phyloP scores from a whole-genome alignment of 1,139 yeast genomes.

The Hansenula lynferdii region DNA sequence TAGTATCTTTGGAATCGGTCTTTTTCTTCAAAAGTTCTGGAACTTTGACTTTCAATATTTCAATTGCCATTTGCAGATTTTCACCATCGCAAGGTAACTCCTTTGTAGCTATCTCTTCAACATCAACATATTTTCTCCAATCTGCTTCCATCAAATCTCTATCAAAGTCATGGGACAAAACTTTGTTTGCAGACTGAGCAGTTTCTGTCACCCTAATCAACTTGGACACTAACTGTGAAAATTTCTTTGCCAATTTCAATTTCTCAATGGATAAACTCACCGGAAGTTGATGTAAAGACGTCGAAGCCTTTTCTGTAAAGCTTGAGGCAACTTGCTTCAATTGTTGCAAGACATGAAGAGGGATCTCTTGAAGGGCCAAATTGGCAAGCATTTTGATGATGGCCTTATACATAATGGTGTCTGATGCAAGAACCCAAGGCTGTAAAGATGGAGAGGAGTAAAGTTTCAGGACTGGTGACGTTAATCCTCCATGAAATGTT shows the following conservation, averaged over 20 bases:
- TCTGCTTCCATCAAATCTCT: constrained; percentile 51
- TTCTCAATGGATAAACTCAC: constrained; percentile 46
- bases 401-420: constrained; percentile 54
- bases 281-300: constrained; percentile 43
- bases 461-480: constrained; percentile 61
- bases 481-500: constrained; percentile 54
- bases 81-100: constrained; percentile 50
- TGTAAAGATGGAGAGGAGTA: constrained; percentile 45
- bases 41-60: constrained; percentile 40
- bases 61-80: constrained; percentile 30
- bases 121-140: constrained; percentile 51
- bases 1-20: constrained; percentile 15
- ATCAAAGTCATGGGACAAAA: constrained; percentile 42
- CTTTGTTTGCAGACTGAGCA: constrained; percentile 49
- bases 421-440: constrained; percentile 67
- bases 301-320: constrained; percentile 37
- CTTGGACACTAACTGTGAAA: constrained; percentile 52
- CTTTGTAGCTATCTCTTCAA: constrained; percentile 43
- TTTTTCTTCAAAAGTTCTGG: constrained; percentile 31
- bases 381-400: constrained; percentile 65
- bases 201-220: constrained; percentile 57
- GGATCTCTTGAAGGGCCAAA: constrained; percentile 58
- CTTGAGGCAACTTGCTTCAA: constrained; percentile 41
- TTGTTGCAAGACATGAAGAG: constrained; percentile 47
- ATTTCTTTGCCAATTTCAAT: constrained; percentile 49